phyloP scores from a whole-genome alignment of 2,329 filamentous ascomycete genomes.

The Ilyonectria robusta region DNA sequence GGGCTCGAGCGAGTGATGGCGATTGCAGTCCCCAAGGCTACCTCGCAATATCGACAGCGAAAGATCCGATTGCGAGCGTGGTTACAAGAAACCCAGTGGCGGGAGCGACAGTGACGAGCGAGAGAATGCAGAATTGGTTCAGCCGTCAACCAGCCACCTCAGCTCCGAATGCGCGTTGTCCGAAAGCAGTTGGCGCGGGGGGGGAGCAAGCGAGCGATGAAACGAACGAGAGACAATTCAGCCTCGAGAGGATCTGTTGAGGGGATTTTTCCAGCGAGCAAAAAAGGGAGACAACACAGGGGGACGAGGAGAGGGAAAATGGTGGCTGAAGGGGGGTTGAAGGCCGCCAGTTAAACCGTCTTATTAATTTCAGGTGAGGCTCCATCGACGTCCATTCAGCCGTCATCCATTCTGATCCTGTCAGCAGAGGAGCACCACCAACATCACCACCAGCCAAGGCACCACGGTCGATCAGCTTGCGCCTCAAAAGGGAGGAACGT shows the following conservation, averaged over 20 bases:
- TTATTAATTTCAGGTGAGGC: constrained; percentile 1
- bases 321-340: background rate
- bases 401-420: background rate
- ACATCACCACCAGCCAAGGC: no score
- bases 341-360: background rate
- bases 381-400: background rate
- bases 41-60: no score
- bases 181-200: constrained; percentile 17
- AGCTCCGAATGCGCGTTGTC: constrained; percentile 2
- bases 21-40: no score
- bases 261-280: background rate
- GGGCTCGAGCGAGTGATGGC: no score
- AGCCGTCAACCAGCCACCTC: constrained; percentile 19
- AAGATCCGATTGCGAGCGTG: no score
- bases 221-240: constrained; percentile 7
- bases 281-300: background rate
- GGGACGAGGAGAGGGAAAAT: background rate
- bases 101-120: background rate
- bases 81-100: background rate
- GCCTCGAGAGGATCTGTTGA: background rate
- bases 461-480: no score
- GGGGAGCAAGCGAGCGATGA: constrained; percentile 7
- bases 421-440: background rate
- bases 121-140: constrained; percentile 1
- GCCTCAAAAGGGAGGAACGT: no score